Evolutionary conservation across 2,329 filamentous ascomycete species (phyloP), one percentile per base, ranked within the genome.

Genomic region (Didymella pomorum): DNA sequence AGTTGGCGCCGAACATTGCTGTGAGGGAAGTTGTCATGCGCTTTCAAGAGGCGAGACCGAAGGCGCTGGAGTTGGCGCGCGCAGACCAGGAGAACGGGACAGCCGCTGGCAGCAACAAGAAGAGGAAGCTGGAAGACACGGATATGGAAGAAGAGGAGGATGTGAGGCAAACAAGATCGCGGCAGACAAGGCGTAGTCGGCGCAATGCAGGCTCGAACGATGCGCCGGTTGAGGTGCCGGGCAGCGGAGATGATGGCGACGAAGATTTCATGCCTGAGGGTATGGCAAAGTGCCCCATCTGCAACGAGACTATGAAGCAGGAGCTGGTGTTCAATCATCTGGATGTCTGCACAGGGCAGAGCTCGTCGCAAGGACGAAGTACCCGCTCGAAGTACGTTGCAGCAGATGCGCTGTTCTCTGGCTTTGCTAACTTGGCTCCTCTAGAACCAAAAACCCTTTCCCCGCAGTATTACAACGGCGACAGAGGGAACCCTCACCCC

Each of bases 231-330:
- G 75, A 78, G 44, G 59, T 74, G 42, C 66, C 78, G 11, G 71
- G 75, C 26, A 78, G 78, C 20, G 78, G 76, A 23, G 76, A 81
- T 25, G 74, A 76, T 37, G 73, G 75, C 10, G 71, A 75, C 45
- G 60, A 64, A 3, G 87, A 90, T n/a, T 73, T 70, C 48, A 11
- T 73, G 20, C 71, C 72, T 26, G 90, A 95, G 66, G 92, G 91
- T 3, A 81, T 95, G 14, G 91, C 93, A 1, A 83, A 86, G 39
- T 99, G 95, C 73, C 95, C 95, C 0, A 89, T 94, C 18, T 99
- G 95, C 74, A 81, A 82, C 48, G 83, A 81, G 67, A 85, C 87
- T 49, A 96, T 98, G 89, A 96, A 95, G 75, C 85, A 88, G 49
- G 85, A 85, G 64, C 82, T 84, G 53, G 91, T 98, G 4, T 93